phyloP scores from a whole-genome alignment of 2,329 filamentous ascomycete genomes.

The Colletotrichum magnum region DNA sequence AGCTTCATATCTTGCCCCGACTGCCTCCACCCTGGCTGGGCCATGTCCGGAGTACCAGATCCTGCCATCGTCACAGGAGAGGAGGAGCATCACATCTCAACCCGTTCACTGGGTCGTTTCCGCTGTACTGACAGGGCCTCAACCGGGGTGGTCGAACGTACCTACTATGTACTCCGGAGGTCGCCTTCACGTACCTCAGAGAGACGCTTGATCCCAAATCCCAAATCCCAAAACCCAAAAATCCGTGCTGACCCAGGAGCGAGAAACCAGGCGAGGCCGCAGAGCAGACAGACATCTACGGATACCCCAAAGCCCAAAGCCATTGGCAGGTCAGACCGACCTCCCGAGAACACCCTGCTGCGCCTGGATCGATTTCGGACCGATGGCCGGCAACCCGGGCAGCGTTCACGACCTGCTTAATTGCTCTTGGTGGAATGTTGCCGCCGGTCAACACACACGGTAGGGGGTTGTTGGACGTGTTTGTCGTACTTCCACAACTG shows the following conservation, averaged over 20 bases:
- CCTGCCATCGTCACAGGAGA: conserved; percentile 25
- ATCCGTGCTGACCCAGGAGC: not conserved
- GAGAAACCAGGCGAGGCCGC: not conserved
- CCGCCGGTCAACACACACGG: not conserved
- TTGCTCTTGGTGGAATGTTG: not conserved
- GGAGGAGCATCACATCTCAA: conserved; percentile 34
- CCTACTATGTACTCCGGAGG: conserved; percentile 11
- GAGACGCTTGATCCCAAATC: not conserved
- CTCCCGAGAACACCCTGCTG: not conserved
- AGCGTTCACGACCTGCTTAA: not conserved
- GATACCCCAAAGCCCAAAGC: too few relatives aligned
- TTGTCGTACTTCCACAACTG: conserved; percentile 1
- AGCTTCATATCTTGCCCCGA: not conserved
- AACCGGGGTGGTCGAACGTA: conserved; percentile 7
- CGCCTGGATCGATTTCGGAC: conserved; percentile 8
- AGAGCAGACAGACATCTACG: not conserved
- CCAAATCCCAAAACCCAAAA: not conserved
- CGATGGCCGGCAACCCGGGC: not conserved
- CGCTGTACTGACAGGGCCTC: conserved; percentile 27
- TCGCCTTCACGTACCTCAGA: conserved; percentile 1
- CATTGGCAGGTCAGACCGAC: not conserved
- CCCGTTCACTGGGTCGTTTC: conserved; percentile 35
- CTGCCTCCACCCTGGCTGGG: conserved; percentile 26
- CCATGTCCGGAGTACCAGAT: conserved; percentile 27
- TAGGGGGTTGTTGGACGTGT: conserved; percentile 8